phyloP scores from a whole-genome alignment of 345 rosid genomes.

The Citrus hindsii region DNA sequence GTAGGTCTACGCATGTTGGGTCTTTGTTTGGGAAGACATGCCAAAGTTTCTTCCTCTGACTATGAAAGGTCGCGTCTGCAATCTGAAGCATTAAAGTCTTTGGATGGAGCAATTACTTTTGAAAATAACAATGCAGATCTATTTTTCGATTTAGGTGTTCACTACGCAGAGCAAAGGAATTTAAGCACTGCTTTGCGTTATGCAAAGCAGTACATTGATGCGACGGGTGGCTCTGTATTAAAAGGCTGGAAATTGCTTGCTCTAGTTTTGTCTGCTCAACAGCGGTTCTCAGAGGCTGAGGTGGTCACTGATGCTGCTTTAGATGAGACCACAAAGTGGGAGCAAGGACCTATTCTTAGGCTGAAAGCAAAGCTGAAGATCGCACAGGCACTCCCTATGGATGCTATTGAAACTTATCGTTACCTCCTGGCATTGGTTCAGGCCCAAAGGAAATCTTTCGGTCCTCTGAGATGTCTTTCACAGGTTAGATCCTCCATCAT shows the following conservation, averaged over 20 bases:
- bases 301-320: conserved; percentile 88
- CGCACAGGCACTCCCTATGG: conserved; percentile 60
- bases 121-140: conserved; percentile 74
- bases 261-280: conserved; percentile 84
- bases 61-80: conserved; percentile 77
- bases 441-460: conserved; percentile 81
- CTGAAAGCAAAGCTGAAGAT: conserved; percentile 81
- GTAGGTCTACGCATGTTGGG: conserved; percentile 72
- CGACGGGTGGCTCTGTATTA: conserved; percentile 74
- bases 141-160: conserved; percentile 77
- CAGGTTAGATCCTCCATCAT: conserved; percentile 42
- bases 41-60: conserved; percentile 74
- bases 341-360: conserved; percentile 76
- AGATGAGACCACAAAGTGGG: conserved; percentile 93
- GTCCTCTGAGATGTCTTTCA: conserved; percentile 53
- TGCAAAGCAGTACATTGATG: conserved; percentile 72
- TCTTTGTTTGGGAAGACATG: conserved; percentile 80
- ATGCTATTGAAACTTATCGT: conserved; percentile 82
- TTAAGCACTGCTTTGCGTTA: conserved; percentile 60
- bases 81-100: conserved; percentile 72
- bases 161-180: conserved; percentile 83
- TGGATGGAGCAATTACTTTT: conserved; percentile 60
- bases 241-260: conserved; percentile 93
- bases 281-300: conserved; percentile 79
- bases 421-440: conserved; percentile 90